A percentile compares a stretch with the other conserved stretches of the same genome.
These are phyloP conservation scores for Termitomyces heimii DNA, from an alignment of 768 basidiomycete genomes.

Conservation along the genomic window DNA sequence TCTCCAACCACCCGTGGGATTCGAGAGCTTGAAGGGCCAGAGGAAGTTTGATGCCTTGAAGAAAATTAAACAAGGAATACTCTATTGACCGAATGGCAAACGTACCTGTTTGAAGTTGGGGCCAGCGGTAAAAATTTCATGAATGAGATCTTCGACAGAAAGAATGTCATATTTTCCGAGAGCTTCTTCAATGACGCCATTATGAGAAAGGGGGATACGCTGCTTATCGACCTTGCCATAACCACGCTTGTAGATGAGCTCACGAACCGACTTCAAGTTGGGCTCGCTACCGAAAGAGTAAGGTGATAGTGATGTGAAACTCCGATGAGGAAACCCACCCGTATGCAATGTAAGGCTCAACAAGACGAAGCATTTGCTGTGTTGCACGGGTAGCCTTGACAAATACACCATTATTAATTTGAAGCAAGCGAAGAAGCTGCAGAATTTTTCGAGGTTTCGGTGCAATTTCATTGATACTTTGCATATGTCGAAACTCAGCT, in stretches of 20 bases:
- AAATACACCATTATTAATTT: conserved; percentile 99
- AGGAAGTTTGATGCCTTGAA: conserved; percentile 86
- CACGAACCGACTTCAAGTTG: conserved; percentile 94
- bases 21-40: conserved; percentile 99
- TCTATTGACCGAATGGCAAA: not conserved
- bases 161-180: conserved; percentile 96
- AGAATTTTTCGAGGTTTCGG: conserved; percentile 99
- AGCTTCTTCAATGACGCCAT: conserved; percentile 83
- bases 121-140: conserved; percentile 92
- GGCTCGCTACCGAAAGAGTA: conserved; percentile 58
- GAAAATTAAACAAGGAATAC: conserved; percentile 4
- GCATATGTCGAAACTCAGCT: not conserved
- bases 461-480: conserved; percentile 98
- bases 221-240: conserved; percentile 99
- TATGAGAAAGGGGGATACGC: conserved; percentile 92
- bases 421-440: conserved; percentile 95
- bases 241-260: conserved; percentile 98
- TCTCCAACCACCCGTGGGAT: conserved; percentile 98
- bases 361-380: conserved; percentile 94
- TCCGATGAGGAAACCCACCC: conserved; percentile 47
- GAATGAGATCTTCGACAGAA: conserved; percentile 94
- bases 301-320: not conserved
- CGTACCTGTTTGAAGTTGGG: conserved; percentile 97
- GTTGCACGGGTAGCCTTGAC: conserved; percentile 96
- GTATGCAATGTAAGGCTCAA: conserved; percentile 97